Conservation (phyloP, 768 basidiomycete genomes). For the Amyloporia xantha region DNA sequence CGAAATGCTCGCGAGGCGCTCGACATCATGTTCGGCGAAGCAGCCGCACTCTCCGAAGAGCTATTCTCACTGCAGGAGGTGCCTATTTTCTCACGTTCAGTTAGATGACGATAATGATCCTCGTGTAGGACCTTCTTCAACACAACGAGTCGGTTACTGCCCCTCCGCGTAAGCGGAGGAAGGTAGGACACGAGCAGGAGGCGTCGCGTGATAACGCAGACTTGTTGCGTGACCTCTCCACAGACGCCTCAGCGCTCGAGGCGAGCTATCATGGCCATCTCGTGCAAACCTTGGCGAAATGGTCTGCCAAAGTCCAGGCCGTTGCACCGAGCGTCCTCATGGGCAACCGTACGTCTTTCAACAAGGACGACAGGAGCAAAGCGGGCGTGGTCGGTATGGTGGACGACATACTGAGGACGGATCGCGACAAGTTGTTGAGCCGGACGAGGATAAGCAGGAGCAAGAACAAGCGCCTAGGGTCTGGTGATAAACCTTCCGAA, state of each 20-base stretch:
- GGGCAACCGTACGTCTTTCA: conserved; percentile 65
- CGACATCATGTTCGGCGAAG: conserved; percentile 52
- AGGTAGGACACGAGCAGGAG: conserved; percentile 27
- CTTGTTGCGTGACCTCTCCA: conserved; percentile 33
- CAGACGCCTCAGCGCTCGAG: conserved; percentile 18
- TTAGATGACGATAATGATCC: conserved; percentile 10
- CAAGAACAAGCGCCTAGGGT: conserved; percentile 36
- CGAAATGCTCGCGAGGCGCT: conserved; percentile 40
- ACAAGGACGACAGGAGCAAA: conserved; percentile 19
- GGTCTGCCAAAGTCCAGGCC: conserved; percentile 94
- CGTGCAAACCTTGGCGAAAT: conserved; percentile 79
- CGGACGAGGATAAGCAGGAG: conserved; percentile 55
- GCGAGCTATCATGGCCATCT: conserved; percentile 61
- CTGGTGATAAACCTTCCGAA: conserved; percentile 19
- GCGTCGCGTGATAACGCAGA: conserved; percentile 34
- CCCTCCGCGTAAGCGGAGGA: conserved; percentile 55
- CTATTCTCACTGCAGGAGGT: conserved; percentile 68
- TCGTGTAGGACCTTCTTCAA: conserved; percentile 16
- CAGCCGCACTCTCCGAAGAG: conserved; percentile 55
- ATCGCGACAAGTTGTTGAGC: conserved; percentile 50
- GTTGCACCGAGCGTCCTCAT: conserved; percentile 76
- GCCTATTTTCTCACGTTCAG: conserved; percentile 9
- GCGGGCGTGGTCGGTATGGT: conserved; percentile 63
- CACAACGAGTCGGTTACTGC: conserved; percentile 40
- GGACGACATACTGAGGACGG: conserved; percentile 56